These are phyloP conservation scores for Fraxinus nigra DNA, from an alignment of 305 asterid species.

Conservation along the genomic window DNA sequence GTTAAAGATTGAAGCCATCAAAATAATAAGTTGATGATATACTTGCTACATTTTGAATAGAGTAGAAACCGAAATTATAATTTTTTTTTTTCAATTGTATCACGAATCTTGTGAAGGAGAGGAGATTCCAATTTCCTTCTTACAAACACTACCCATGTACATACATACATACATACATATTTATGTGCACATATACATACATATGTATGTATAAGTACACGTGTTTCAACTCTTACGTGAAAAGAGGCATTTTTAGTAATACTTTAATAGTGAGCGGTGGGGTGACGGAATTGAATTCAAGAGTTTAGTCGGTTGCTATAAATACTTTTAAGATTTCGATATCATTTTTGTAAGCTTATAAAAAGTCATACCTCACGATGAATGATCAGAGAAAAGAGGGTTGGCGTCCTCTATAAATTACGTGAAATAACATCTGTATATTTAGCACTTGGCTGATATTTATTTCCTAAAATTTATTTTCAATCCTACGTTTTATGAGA, in stretches of 20 bases:
- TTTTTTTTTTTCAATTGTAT: background rate
- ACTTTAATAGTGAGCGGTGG: background rate
- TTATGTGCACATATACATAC: no score
- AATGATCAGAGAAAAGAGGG: background rate
- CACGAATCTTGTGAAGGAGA: background rate
- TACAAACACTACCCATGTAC: constrained; percentile 54
- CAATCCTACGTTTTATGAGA: background rate
- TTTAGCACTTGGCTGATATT: background rate
- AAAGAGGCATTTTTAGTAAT: background rate
- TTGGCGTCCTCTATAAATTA: background rate
- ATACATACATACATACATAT: background rate
- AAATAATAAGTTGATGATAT: background rate
- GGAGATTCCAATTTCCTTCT: background rate
- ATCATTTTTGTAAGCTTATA: background rate
- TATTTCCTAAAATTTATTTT: background rate
- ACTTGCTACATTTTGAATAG: background rate
- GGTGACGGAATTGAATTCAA: background rate
- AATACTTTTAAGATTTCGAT: background rate
- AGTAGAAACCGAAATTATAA: background rate
- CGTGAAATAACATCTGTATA: background rate
- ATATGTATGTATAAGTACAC: background rate
- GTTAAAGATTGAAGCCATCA: background rate
- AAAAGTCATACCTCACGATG: background rate
- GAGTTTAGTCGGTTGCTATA: background rate
- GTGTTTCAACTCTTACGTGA: background rate